Base-by-base conservation (phyloP, 2,329 filamentous ascomycete species). In the Ceratocystis ficicola region DNA sequence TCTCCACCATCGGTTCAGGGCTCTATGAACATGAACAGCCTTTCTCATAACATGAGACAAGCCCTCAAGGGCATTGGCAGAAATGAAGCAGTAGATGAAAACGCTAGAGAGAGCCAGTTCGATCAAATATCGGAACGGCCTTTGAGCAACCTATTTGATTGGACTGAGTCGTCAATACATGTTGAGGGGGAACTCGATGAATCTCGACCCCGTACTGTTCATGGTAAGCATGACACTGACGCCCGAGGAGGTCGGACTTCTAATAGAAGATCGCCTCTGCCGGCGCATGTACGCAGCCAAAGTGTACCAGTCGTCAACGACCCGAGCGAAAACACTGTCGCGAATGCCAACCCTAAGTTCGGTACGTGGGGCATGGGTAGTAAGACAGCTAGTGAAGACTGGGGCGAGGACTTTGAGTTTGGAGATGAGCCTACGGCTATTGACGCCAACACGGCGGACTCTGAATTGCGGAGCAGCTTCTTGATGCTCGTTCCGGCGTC, bases 391-490 rank as follows among this genome's bases (percentile, higher is more conserved):
- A 92, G 87, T 68, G 90, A 95, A 73, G 89, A 94, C 72, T 95
- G 90, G 90, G 90, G 93, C 70, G 88, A 92, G 69, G 90, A 95
- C 73, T 94, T 95, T 70, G 88, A 93, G 68, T 92, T 93, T 72
- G 81, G 81, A 7, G 67, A 68, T 20, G 77, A 76, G 30, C 73
- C 79, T 41, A 77, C 76, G 55, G 71, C 75, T 44, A 73, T 68
- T 3, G 74, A 74, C n/a, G 55, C 55, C 55, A 73, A 74, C 46
- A 75, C 74, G 44, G 74, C 73, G 2, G 71, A 72, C 44, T 68
- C 66, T 25, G 68, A 69, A 48, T 32, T 65, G 3, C 67, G 22
- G 69, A 73, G 66, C 65, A 71, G 28, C 75, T 77, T 69, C 72
- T 74, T 50, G 74, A 88, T 90, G 84, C 75, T 87, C n/a, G 86